These are phyloP conservation scores for Colletotrichum kahawae DNA, from an alignment of 2,329 filamentous ascomycete species.

Conservation along the genomic window DNA sequence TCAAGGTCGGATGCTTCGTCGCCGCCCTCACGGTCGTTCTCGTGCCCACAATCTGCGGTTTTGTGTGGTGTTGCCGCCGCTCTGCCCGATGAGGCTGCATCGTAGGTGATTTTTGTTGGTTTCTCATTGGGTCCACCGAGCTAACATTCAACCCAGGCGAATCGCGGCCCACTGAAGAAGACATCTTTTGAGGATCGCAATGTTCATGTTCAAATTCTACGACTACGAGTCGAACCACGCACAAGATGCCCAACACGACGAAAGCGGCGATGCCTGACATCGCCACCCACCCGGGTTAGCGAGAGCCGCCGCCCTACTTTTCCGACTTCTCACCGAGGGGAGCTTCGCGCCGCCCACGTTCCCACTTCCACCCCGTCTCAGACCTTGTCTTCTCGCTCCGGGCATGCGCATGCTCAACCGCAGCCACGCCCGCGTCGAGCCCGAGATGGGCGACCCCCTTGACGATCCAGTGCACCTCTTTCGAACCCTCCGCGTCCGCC, in stretches of 20 bases:
- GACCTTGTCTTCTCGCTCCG: background rate
- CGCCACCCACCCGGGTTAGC: background rate
- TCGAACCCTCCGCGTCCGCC: background rate
- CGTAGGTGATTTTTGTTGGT: background rate
- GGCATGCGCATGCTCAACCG: background rate
- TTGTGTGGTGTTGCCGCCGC: background rate
- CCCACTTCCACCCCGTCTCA: background rate
- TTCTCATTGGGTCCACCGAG: background rate
- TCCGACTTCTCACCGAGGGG: background rate
- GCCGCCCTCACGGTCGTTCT: constrained; percentile 12
- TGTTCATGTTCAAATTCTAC: background rate
- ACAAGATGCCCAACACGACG: background rate
- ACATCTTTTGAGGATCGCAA: background rate
- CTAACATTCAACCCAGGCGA: background rate
- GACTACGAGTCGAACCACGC: background rate
- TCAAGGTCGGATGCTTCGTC: background rate
- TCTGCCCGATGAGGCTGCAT: background rate
- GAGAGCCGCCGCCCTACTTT: background rate
- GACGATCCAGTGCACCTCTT: background rate
- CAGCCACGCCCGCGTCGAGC: background rate
- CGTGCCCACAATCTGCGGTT: constrained; percentile 7
- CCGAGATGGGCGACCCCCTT: background rate
- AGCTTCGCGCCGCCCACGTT: background rate
- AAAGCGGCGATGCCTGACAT: background rate
- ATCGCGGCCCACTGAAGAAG: background rate